Percentiles rank a stretch among this genome's conserved stretches.
These are phyloP conservation scores for Ophiobolus disseminans DNA, from an alignment of 2,329 filamentous ascomycete species.

Conservation along the genomic window DNA sequence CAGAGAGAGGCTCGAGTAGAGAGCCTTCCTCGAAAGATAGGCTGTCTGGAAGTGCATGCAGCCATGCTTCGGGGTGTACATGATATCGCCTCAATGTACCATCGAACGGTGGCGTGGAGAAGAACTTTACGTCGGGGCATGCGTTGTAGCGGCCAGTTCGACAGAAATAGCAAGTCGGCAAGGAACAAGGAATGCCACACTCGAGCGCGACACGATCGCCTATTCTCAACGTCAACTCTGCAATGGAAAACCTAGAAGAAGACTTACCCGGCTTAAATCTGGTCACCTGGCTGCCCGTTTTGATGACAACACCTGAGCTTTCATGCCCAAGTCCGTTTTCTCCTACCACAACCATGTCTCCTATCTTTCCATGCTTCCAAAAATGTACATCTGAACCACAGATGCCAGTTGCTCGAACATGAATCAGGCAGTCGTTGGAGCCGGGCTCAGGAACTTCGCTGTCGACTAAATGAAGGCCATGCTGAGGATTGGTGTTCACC, in stretches of 20 bases:
- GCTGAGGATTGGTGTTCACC: constrained; percentile 40
- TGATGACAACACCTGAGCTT: constrained; percentile 18
- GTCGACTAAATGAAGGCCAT: constrained; percentile 35
- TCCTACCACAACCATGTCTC: constrained; percentile 13
- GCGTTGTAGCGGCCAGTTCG: constrained; percentile 16
- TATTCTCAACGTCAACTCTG: neutral
- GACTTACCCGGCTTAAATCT: constrained; percentile 20
- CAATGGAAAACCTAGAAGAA: neutral
- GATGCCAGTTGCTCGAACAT: constrained; percentile 42
- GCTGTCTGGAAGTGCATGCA: constrained; percentile 9
- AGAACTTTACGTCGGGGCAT: constrained; percentile 13
- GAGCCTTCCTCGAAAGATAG: constrained; percentile 13
- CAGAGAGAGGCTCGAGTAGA: constrained; percentile 14
- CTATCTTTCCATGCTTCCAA: constrained; percentile 16
- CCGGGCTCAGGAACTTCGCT: constrained; percentile 28
- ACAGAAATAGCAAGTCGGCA: constrained; percentile 14
- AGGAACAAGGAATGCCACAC: constrained; percentile 20
- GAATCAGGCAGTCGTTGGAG: constrained; percentile 37
- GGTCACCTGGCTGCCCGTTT: constrained; percentile 17
- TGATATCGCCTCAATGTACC: constrained; percentile 15
- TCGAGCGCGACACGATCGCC: constrained; percentile 26
- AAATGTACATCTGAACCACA: constrained; percentile 36
- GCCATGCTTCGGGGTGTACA: constrained; percentile 13
- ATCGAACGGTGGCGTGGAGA: constrained; percentile 17
- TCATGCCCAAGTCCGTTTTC: constrained; percentile 26